Percentiles rank a stretch among this genome's conserved stretches.
These are phyloP conservation scores for Penicillium daleae DNA, from an alignment of 495 filamentous ascomycete genomes.

Conservation along the genomic window DNA sequence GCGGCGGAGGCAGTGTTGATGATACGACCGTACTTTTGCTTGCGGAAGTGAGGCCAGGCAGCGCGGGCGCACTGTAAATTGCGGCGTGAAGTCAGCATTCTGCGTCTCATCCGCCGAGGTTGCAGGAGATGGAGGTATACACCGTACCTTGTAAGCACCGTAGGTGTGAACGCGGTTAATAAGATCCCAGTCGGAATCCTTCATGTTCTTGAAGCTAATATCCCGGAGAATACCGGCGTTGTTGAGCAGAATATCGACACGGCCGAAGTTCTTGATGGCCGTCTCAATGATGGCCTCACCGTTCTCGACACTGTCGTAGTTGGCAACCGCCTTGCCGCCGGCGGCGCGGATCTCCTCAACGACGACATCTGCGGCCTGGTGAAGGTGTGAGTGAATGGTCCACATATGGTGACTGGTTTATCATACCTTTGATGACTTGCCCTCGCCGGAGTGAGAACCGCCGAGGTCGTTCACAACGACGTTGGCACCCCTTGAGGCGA, in stretches of 20 bases:
- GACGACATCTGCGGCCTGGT: slow-evolving; percentile 88
- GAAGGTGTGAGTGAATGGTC: slow-evolving; percentile 24
- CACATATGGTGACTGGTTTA: background rate
- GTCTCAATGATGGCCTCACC: slow-evolving; percentile 97
- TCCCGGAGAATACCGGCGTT: slow-evolving; percentile 97
- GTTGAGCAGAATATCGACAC: slow-evolving; percentile 94
- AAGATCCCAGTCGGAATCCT: slow-evolving; percentile 94
- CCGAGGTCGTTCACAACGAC: slow-evolving; percentile 98
- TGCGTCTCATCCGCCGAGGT: background rate
- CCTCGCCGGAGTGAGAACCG: slow-evolving; percentile 92
- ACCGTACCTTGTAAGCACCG: slow-evolving; percentile 84
- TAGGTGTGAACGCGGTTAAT: slow-evolving; percentile 92
- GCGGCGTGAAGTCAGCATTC: slow-evolving; percentile 10
- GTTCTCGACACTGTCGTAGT: slow-evolving; percentile 96
- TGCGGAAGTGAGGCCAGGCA: slow-evolving; percentile 97
- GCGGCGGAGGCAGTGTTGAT: slow-evolving; percentile 97
- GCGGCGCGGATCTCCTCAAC: slow-evolving; percentile 91
- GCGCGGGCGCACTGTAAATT: slow-evolving; percentile 75
- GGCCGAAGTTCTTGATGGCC: slow-evolving; percentile 88
- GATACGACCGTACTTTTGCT: slow-evolving; percentile 95
- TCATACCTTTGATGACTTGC: slow-evolving; percentile 78
- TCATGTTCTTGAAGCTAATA: slow-evolving; percentile 99
- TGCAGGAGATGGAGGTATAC: background rate
- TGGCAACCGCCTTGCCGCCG: slow-evolving; percentile 95
- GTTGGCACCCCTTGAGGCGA: slow-evolving; percentile 88